phyloP scores from a whole-genome alignment of 139 green algal genomes.

The Deuterostichococcus epilithicus region DNA sequence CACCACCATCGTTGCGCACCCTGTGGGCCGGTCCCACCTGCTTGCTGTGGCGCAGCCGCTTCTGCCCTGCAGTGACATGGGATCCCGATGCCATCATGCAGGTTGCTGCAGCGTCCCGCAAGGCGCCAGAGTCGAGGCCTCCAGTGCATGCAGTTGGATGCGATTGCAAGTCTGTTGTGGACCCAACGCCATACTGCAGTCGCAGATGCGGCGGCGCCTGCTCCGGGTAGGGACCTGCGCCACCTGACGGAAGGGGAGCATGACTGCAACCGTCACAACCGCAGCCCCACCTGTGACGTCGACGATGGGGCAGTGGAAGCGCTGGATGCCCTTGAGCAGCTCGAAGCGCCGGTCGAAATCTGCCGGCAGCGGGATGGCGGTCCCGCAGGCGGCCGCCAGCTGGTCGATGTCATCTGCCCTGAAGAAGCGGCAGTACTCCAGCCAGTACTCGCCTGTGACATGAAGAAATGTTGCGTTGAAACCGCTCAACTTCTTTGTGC shows the following conservation, averaged over 20 bases:
- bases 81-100: background rate
- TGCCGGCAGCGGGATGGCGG: constrained; percentile 6
- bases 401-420: constrained; percentile 23
- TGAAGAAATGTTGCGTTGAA: background rate
- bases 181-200: no score
- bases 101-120: background rate
- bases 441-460: constrained; percentile 20
- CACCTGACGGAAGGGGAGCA: background rate
- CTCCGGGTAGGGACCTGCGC: no score
- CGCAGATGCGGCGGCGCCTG: no score
- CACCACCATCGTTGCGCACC: background rate
- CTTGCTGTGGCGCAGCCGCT: background rate
- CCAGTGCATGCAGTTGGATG: no score
- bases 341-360: constrained; percentile 23
- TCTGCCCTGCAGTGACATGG: background rate
- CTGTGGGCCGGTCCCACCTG: background rate
- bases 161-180: no score
- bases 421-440: constrained; percentile 33
- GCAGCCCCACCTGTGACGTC: background rate
- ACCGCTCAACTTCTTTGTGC: background rate
- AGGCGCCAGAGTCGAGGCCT: background rate
- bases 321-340: constrained; percentile 26
- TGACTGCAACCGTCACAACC: background rate
- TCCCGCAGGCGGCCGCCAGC: background rate
- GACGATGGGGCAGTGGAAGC: background rate